Evolutionary conservation across 495 filamentous ascomycete species (phyloP), one percentile per base, ranked within the genome.

Genomic region (Aspergillus panamensis): DNA sequence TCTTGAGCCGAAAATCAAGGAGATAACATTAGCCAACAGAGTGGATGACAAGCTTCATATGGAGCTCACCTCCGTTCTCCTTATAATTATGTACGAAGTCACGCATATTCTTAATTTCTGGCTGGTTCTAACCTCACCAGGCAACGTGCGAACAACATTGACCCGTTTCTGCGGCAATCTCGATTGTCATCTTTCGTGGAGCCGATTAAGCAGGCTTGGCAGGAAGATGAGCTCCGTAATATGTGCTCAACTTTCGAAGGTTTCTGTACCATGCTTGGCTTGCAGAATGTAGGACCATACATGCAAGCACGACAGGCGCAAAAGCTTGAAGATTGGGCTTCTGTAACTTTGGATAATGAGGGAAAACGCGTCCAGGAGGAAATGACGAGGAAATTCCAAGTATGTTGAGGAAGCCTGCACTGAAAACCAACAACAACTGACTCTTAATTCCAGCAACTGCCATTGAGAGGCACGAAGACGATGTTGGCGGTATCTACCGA

Each of bases 401-500:
- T 89, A 67, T 53, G 73, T 62, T 8, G 19, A 8, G 21, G 8
- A 29, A n/a, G 9, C 8, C 25, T 6, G 31, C 20, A 16, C 1
- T 30, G 25, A 9, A n/a, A 21, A n/a, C 2, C 30, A 30, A 40
- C 8, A 14, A 25, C 40, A 17, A 45, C 55, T 66, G 52, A 62
- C 58, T 30, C 30, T 7, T 58, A n/a, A 29, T 37, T 16, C 3
- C 63, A 90, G 82, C 73, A 80, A 59, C 71, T 97, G 7, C 94
- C 94, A 7, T 73, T 97, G 48, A 85, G 92, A 55, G 79, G 87
- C 12, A 97, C 93, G 6, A 97, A 96, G 62, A 87, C 88, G 0
- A 89, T 97, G 72, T 73, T 99, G 21, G 88, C 87, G 2, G 91
- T 90, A 29, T 94, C 92, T 0, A 92, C 90, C 1, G 94, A 99